Base-by-base conservation (phyloP, 345 rosid genomes). In the Boechera divaricarpa region DNA sequence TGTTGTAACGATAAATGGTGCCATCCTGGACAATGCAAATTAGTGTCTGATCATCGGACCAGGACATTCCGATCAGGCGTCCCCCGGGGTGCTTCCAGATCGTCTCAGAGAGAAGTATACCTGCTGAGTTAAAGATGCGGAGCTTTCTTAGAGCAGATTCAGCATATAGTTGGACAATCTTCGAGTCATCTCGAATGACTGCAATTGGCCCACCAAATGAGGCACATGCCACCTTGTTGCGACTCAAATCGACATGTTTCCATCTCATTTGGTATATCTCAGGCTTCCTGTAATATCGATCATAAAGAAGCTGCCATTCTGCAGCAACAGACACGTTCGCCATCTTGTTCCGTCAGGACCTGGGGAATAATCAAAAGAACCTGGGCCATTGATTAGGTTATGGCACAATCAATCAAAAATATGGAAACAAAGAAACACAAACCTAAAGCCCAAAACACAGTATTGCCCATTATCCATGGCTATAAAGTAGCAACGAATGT, bases 71-170 rank as follows among this genome's bases (percentile, higher is more conserved):
- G 9, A 95, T 85, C 56, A 92, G 77, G 1, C 98, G 94, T 2
- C 98, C 99, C 0, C 98, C 97, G 4, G 99, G 97, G 77, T 89
- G 82, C 73, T 91, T 92, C 98, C 99, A 95, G 39, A 91, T 87
- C 1, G 96, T 92, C 61, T 95, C 99, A 10, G 97, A 74, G 85
- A 89, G 57, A 39, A 85, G 86, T 21, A 83, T 42, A 67, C 99
- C 99, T 36, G 99, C 89, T 54, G 98, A 95, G 82, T 85, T 89
- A 82, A 91, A 95, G 56, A 95, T 88, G n/a, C 99, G 90, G 52
- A 95, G 97, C 67, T 92, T 95, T 10, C 99, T 87, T 49, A 91
- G 89, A 53, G 99, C 98, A n/a, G 99, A 95, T 60, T 95, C 98
- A 10, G 97, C 90, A 77, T 92, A 88, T 45, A 95, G 93, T 78